Conservation (phyloP, 75 land plant genomes). For the Adiantum capillusveneris region DNA sequence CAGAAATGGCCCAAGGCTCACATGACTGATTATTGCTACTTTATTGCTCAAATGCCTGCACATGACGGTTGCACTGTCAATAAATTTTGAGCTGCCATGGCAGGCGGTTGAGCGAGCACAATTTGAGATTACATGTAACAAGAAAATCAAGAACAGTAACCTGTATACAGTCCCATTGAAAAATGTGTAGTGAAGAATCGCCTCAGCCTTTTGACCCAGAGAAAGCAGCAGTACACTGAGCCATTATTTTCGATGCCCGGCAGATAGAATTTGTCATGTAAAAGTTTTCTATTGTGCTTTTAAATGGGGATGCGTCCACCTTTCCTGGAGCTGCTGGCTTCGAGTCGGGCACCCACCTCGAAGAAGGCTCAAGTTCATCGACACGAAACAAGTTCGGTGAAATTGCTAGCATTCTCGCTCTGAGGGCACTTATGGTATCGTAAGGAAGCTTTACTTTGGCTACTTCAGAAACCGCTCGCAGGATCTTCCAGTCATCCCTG, state of each 20-base stretch:
- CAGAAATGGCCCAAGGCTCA: no score
- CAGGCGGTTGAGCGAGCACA: no score
- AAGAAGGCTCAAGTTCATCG: slow-evolving; percentile 72
- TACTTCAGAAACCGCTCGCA: slow-evolving; percentile 88
- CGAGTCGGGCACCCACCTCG: slow-evolving; percentile 23
- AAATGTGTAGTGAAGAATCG: no score
- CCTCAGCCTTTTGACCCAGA: not conserved
- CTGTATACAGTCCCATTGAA: no score
- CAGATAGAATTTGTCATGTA: slow-evolving; percentile 94
- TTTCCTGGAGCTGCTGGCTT: slow-evolving; percentile 38
- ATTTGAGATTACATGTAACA: no score
- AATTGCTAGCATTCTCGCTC: slow-evolving; percentile 71
- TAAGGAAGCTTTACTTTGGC: slow-evolving; percentile 69
- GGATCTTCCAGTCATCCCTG: slow-evolving; percentile 96
- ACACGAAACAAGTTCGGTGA: slow-evolving; percentile 76
- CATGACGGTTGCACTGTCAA: no score
- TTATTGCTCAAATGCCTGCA: no score
- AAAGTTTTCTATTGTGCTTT: slow-evolving; percentile 59
- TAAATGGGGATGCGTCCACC: slow-evolving; percentile 38
- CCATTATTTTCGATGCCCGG: slow-evolving; percentile 94
- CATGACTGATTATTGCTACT: no score
- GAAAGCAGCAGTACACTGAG: slow-evolving; percentile 77
- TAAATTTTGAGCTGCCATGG: no score
- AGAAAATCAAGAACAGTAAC: no score
- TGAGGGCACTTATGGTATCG: slow-evolving; percentile 47